A percentile compares a stretch with the other conserved stretches of the same genome.
Conservation (phyloP, 495 filamentous ascomycete genomes). For the Aspergillus kassunensis region DNA sequence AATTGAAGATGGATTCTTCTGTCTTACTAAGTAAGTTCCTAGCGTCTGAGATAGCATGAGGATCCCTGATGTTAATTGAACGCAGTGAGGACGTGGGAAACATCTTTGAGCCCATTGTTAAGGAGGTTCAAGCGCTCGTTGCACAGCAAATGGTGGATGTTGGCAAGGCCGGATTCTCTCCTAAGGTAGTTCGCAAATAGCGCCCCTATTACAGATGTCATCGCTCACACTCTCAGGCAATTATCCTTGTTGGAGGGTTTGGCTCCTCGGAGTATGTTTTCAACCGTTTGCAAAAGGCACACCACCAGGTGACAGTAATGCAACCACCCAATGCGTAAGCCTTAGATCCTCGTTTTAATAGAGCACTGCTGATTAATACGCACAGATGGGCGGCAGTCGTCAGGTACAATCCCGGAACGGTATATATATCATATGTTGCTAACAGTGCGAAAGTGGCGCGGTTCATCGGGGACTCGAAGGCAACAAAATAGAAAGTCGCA, state of each 20-base stretch:
- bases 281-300: constrained; percentile 44
- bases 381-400: constrained; percentile 29
- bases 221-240: too few species aligned
- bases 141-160: constrained; percentile 50
- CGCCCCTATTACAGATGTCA: too few species aligned
- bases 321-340: constrained; percentile 60
- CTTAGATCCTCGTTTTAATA: neutral
- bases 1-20: constrained; percentile 17
- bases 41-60: too few species aligned
- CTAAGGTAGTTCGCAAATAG: constrained; percentile 20
- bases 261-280: constrained; percentile 65
- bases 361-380: neutral
- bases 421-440: too few species aligned
- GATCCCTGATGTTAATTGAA: too few species aligned
- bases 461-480: constrained; percentile 38
- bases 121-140: constrained; percentile 53
- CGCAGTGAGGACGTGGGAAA: constrained; percentile 38
- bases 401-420: constrained; percentile 11
- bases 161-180: neutral
- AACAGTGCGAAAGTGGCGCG: constrained; percentile 29
- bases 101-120: constrained; percentile 57
- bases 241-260: constrained; percentile 70
- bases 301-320: constrained; percentile 47
- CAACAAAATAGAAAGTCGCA: constrained; percentile 44
- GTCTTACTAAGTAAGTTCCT: constrained; percentile 17